phyloP scores from a whole-genome alignment of 1,139 yeast genomes.

The Petasospora rhodanensis region DNA sequence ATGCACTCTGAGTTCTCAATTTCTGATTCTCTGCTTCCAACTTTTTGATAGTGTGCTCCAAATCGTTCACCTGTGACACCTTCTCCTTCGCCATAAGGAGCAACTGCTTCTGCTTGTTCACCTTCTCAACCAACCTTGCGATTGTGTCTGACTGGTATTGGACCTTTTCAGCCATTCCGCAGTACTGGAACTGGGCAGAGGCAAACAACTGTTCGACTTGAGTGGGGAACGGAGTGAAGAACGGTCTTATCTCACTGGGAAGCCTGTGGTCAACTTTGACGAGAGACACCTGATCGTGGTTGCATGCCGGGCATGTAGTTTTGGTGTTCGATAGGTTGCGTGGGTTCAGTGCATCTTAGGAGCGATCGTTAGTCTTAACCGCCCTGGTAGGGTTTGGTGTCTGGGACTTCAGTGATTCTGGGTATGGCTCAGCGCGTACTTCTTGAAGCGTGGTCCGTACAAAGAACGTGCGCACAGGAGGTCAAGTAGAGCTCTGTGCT shows the following conservation, averaged over 20 bases:
- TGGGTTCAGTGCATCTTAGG: constrained; percentile 5
- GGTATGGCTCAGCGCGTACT: constrained; percentile 5
- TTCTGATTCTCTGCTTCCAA: constrained; percentile 14
- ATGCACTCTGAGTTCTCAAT: constrained; percentile 5
- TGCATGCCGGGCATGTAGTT: constrained; percentile 17
- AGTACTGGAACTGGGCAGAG: constrained; percentile 21
- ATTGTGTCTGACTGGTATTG: constrained; percentile 15
- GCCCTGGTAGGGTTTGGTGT: background rate
- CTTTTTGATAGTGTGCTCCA: constrained; percentile 13
- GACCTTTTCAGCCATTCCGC: constrained; percentile 18
- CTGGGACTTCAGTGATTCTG: background rate
- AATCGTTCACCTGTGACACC: constrained; percentile 13
- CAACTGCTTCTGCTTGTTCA: constrained; percentile 20
- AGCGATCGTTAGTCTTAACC: too few species aligned
- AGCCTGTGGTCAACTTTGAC: constrained; percentile 17
- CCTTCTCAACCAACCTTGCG: constrained; percentile 13
- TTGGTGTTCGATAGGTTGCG: constrained; percentile 8
- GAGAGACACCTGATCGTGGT: constrained; percentile 16
- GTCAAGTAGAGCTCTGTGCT: constrained; percentile 21
- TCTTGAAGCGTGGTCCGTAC: constrained; percentile 23
- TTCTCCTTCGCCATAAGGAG: constrained; percentile 22
- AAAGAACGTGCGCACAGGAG: constrained; percentile 30
- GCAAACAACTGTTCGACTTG: constrained; percentile 24
- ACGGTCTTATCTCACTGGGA: constrained; percentile 19
- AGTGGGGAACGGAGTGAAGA: constrained; percentile 20